Evolutionary conservation across 2,329 filamentous ascomycete genomes (phyloP).

Genomic region (Fusarium denticulatum): DNA sequence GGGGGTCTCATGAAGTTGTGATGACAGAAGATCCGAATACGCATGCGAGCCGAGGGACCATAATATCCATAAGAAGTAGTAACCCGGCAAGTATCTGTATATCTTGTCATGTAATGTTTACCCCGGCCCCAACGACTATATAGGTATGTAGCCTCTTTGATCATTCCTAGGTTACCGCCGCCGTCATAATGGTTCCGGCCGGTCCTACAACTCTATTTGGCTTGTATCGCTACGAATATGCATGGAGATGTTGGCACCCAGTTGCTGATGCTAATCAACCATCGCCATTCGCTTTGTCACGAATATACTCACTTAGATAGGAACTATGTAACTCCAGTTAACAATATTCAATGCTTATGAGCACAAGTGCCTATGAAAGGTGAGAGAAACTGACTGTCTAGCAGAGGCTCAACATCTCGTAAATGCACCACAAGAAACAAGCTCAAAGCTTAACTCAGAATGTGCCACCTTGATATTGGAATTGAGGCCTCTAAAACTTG

Average conservation of each 20-base stretch:
- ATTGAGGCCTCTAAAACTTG: neutral
- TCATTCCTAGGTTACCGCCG: neutral
- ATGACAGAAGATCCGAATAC: constrained; percentile 6
- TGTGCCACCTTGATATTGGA: neutral
- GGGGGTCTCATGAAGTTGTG: constrained; percentile 19
- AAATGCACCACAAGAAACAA: neutral
- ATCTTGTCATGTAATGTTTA: neutral
- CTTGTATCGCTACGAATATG: neutral
- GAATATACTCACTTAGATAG: neutral
- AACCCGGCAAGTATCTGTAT: neutral
- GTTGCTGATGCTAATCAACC: neutral
- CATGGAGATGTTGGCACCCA: neutral
- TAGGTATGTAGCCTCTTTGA: too few relatives aligned
- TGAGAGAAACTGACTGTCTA: neutral
- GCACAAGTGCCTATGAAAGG: neutral
- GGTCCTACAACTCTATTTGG: neutral
- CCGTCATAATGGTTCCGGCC: neutral
- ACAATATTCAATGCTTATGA: neutral
- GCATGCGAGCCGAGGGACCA: constrained; percentile 22
- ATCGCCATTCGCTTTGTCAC: neutral
- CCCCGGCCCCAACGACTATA: neutral
- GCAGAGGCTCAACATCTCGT: neutral
- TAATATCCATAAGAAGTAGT: neutral
- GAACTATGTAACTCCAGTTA: neutral
- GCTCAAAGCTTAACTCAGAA: neutral